Evolutionary conservation across 2,329 filamentous ascomycete species (phyloP).

Genomic region (Paecilomyces niveus): DNA sequence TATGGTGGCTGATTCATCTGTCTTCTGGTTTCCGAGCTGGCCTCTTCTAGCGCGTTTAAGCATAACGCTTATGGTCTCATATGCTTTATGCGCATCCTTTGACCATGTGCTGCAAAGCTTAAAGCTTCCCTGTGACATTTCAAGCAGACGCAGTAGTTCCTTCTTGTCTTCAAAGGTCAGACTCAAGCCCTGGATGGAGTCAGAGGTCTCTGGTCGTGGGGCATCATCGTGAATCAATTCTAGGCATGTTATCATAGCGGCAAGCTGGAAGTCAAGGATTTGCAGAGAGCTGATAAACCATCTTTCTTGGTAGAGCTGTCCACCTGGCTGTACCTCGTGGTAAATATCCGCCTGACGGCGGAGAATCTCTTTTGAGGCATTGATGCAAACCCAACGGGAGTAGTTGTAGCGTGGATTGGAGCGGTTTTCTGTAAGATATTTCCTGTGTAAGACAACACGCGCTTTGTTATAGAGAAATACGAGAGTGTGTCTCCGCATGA

Average conservation of each 20-base stretch:
- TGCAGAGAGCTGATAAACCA: slow-evolving; percentile 53
- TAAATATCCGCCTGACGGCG: slow-evolving; percentile 42
- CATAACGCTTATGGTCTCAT: slow-evolving; percentile 7
- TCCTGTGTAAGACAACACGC: slow-evolving; percentile 44
- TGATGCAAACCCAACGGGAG: slow-evolving; percentile 39
- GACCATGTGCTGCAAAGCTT: slow-evolving; percentile 4
- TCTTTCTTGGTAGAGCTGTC: slow-evolving; percentile 42
- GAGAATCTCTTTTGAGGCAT: slow-evolving; percentile 40
- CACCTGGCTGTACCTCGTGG: slow-evolving; percentile 45
- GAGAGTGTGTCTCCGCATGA: slow-evolving; percentile 47
- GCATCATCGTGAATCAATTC: slow-evolving; percentile 10
- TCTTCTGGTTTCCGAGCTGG: not conserved
- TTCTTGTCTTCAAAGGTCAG: slow-evolving; percentile 1
- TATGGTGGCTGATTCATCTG: not conserved
- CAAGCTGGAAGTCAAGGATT: slow-evolving; percentile 54
- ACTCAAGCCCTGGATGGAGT: not conserved
- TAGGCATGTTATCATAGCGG: slow-evolving; percentile 52
- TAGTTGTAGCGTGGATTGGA: slow-evolving; percentile 27
- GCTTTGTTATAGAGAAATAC: slow-evolving; percentile 44
- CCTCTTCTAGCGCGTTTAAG: slow-evolving; percentile 4
- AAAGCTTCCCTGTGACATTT: slow-evolving; percentile 6
- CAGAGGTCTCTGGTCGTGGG: not conserved
- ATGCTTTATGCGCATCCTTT: slow-evolving; percentile 7
- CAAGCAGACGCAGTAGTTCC: slow-evolving; percentile 3
- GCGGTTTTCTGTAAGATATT: slow-evolving; percentile 35